A percentile compares a stretch with the other conserved stretches of the same genome.
These are phyloP conservation scores for Aphanomyces astaci DNA, from an alignment of 352 stramenopile genomes.

Conservation along the genomic window DNA sequence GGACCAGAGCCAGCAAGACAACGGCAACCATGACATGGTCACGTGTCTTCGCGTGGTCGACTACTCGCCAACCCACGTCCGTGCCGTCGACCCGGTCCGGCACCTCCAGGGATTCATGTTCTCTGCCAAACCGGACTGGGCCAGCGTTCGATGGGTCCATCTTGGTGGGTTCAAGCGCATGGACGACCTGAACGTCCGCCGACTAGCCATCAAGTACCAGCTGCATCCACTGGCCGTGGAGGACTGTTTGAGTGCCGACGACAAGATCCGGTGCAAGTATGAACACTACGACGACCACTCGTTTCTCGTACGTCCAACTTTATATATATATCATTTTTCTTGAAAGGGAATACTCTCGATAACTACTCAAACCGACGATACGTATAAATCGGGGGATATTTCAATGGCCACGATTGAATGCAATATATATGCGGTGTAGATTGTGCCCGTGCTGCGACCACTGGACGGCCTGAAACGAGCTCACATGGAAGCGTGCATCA, in stretches of 20 bases:
- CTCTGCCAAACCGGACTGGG: slow-evolving; percentile 66
- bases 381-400: no score
- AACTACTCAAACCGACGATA: no score
- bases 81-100: slow-evolving; percentile 56
- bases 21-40: slow-evolving; percentile 18
- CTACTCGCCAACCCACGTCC: slow-evolving; percentile 67
- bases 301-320: slow-evolving; percentile 30
- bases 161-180: slow-evolving; percentile 38
- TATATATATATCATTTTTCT: no score
- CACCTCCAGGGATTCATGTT: slow-evolving; percentile 80
- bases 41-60: slow-evolving; percentile 69
- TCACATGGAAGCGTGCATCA: slow-evolving; percentile 28
- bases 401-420: neutral
- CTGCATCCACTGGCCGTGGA: slow-evolving; percentile 78
- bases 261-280: slow-evolving; percentile 75
- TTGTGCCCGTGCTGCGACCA: slow-evolving; percentile 44
- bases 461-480: slow-evolving; percentile 32
- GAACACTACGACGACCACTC: slow-evolving; percentile 82
- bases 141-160: slow-evolving; percentile 77
- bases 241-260: slow-evolving; percentile 57
- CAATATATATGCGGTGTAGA: neutral
- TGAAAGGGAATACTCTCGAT: no score
- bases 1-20: slow-evolving; percentile 30
- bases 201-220: slow-evolving; percentile 72
- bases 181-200: slow-evolving; percentile 51